phyloP scores from a whole-genome alignment of 164 flowering plant genomes.

The Platanus orientalis region DNA sequence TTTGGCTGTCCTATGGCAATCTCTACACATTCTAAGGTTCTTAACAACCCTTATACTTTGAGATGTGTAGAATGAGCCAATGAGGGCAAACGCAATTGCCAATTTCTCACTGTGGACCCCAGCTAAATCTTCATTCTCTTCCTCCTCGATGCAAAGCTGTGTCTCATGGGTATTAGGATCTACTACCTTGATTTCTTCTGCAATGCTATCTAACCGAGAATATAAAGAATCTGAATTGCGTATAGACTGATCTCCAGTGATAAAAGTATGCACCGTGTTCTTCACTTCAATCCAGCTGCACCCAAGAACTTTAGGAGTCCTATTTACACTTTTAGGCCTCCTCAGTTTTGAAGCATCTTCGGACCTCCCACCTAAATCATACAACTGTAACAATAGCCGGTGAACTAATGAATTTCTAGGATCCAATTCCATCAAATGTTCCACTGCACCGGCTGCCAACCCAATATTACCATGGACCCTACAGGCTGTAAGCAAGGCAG shows the following conservation, averaged over 20 bases:
- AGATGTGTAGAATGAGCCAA: slow-evolving; percentile 15
- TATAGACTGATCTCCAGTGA: slow-evolving; percentile 27
- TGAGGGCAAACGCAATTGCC: slow-evolving; percentile 47
- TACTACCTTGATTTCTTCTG: slow-evolving; percentile 11
- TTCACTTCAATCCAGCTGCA: slow-evolving; percentile 41
- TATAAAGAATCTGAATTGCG: slow-evolving; percentile 19
- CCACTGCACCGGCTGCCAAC: slow-evolving; percentile 35
- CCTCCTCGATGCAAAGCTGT: slow-evolving; percentile 37
- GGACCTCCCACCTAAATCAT: not conserved
- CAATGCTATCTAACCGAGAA: slow-evolving; percentile 28
- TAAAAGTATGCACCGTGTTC: slow-evolving; percentile 35
- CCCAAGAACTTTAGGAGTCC: slow-evolving; percentile 17
- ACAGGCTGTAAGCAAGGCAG: slow-evolving; percentile 42
- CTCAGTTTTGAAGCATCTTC: slow-evolving; percentile 1
- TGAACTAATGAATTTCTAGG: slow-evolving; percentile 21
- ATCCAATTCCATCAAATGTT: slow-evolving; percentile 38
- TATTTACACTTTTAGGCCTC: not conserved
- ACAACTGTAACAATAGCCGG: not conserved
- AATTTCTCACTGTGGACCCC: slow-evolving; percentile 13
- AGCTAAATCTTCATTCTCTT: slow-evolving; percentile 36
- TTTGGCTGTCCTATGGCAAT: slow-evolving; percentile 46
- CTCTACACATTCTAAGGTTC: not conserved
- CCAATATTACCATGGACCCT: slow-evolving; percentile 5
- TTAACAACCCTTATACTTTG: slow-evolving; percentile 14
- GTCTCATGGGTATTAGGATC: slow-evolving; percentile 3